Evolutionary conservation across 164 flowering plant species (phyloP), one percentile per base, ranked within the genome.

Genomic region (Umbellularia californica): DNA sequence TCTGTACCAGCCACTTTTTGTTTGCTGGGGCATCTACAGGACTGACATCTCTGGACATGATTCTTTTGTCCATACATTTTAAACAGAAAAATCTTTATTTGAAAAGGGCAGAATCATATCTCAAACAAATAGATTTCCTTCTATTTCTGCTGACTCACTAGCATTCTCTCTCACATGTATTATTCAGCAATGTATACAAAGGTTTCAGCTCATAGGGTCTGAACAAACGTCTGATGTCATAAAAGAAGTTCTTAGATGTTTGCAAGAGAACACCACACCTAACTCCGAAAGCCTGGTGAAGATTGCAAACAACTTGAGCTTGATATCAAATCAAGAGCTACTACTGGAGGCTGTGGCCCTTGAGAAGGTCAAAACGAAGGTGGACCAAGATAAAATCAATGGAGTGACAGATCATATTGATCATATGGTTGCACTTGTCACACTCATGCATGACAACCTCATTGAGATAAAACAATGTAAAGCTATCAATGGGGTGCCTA

Each of bases 271-370:
- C 67, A 75, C 76, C 47, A 80, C 74, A 35, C 88, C 89, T 28
- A 81, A 80, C 74, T 81, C 91, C 62, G 97, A 88, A 71, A 81
- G 70, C 78, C 77, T 90, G 81, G 85, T 76, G 60, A 83, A 83
- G 77, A 76, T 93, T 81, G 86, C 90, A 23, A 90, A 87, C 74
- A 68, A 82, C 73, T 68, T 93, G 75, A 78, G 86, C 79, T 80
- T 93, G 78, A 89, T 70, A 63, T 84, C 95, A 47, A 93, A 92
- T 77, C 91, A 90, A 85, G 95, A 89, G 74, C 83, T 93, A 72
- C 86, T 93, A 47, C 89, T 92, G 82, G 98, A 93, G 82, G 91
- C 87, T 47, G 97, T 91, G 77, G 95, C 97, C 65, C 95, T 93
- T 76, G 98, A 93, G 77, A 86, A 88, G 76, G 79, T 87, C 80